Percentiles rank a stretch among this genome's conserved stretches.
Evolutionary conservation across 1,139 yeast genomes (phyloP).

Genomic region (Hemisphaericaspora subhashii): DNA sequence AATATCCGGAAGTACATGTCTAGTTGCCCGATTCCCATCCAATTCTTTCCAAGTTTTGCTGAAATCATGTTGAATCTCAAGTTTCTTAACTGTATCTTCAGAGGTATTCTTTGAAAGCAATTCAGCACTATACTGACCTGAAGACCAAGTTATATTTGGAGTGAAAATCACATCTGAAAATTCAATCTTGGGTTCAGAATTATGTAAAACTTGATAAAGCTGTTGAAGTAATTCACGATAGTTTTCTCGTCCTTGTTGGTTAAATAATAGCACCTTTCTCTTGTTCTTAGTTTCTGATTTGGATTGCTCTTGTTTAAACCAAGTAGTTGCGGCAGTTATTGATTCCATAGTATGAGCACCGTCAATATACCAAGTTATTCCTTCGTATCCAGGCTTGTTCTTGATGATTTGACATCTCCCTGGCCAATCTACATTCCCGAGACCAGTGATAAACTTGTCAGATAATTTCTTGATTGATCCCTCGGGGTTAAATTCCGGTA

Average conservation of each 20-base stretch:
- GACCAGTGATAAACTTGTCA: constrained; percentile 58
- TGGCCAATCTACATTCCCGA: constrained; percentile 78
- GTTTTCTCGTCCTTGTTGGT: constrained; percentile 88
- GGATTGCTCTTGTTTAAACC: constrained; percentile 55
- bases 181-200: constrained; percentile 24
- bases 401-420: constrained; percentile 85
- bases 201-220: constrained; percentile 44
- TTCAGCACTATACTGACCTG: constrained; percentile 79
- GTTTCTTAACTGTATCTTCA: constrained; percentile 69
- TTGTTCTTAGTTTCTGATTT: constrained; percentile 18
- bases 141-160: constrained; percentile 88
- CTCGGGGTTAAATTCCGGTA: constrained; percentile 26
- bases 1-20: constrained; percentile 66
- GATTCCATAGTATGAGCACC: constrained; percentile 97
- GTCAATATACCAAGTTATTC: constrained; percentile 76
- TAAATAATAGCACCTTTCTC: constrained; percentile 64
- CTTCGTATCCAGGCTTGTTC: constrained; percentile 40
- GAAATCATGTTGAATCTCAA: constrained; percentile 78
- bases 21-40: constrained; percentile 32
- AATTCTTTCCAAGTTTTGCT: constrained; percentile 67
- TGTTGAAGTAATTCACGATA: constrained; percentile 62
- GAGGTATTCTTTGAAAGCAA: constrained; percentile 83
- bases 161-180: constrained; percentile 84
- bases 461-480: constrained; percentile 43
- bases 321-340: constrained; percentile 70